Conservation (phyloP, 805 yeast genomes). For the Ogataea chonburiensis region DNA sequence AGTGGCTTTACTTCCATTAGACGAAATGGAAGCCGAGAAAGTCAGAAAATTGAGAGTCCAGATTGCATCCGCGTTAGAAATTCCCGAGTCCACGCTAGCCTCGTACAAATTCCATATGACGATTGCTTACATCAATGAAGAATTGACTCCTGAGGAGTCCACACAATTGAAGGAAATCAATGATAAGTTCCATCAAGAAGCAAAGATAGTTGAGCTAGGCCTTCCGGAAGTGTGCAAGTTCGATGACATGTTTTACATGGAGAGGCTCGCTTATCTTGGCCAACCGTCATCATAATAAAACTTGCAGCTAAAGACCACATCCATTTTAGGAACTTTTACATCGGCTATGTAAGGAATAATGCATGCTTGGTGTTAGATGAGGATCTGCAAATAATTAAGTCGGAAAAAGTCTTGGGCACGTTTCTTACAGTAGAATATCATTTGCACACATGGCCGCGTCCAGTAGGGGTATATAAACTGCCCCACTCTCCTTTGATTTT, state of each 20-base stretch:
- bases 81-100: conserved; percentile 8
- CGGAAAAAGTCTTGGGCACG: too few species aligned
- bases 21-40: conserved; percentile 14
- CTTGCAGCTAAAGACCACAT: too few species aligned
- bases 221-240: conserved; percentile 21
- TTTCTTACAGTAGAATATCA: too few species aligned
- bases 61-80: conserved; percentile 13
- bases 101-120: conserved; percentile 20
- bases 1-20: conserved; percentile 15
- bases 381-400: too few species aligned
- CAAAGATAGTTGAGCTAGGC: conserved; percentile 13
- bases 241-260: conserved; percentile 23
- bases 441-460: too few species aligned
- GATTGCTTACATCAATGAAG: conserved; percentile 18
- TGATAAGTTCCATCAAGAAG: conserved; percentile 13
- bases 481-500: too few species aligned
- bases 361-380: too few species aligned
- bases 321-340: too few species aligned
- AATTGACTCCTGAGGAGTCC: conserved; percentile 18
- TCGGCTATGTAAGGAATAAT: too few species aligned
- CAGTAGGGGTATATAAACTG: too few species aligned
- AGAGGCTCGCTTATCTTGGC: conserved; percentile 12
- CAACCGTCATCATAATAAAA: too few species aligned
- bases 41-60: conserved; percentile 9
- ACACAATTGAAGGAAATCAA: conserved; percentile 10